Conservation (phyloP, 192 early-diverging fungal genomes). For the Backusella psychrophila region DNA sequence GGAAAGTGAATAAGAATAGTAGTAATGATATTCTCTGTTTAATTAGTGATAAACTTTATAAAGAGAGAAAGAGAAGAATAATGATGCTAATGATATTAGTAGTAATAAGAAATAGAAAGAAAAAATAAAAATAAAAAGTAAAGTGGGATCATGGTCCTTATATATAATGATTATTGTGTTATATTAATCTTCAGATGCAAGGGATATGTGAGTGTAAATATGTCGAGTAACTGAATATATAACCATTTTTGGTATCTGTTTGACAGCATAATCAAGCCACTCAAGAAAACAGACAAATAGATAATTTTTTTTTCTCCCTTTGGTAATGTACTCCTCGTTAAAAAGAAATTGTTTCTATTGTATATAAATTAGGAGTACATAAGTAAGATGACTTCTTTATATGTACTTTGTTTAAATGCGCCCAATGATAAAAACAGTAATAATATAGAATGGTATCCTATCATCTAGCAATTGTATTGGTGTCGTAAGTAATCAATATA, state of each 20-base stretch:
- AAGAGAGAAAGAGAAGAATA: background rate
- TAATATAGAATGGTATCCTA: background rate
- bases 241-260: constrained; percentile 12
- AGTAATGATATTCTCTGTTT: background rate
- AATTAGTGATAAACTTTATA: background rate
- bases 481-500: background rate
- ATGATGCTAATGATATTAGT: background rate
- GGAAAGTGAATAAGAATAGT: background rate
- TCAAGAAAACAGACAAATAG: constrained; percentile 15
- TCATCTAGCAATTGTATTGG: background rate
- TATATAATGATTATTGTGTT: background rate
- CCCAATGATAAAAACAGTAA: background rate
- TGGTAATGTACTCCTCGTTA: constrained; percentile 13
- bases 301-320: background rate
- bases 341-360: constrained; percentile 2
- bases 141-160: background rate
- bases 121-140: background rate
- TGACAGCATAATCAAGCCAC: constrained; percentile 10
- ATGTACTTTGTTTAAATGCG: background rate
- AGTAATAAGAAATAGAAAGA: background rate
- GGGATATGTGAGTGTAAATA: constrained; percentile 8
- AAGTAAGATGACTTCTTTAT: constrained; percentile 2
- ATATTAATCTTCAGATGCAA: background rate
- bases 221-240: constrained; percentile 3
- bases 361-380: background rate